Conservation (phyloP, 306 rosid genomes). For the Cyamopsis tetragonoloba region DNA sequence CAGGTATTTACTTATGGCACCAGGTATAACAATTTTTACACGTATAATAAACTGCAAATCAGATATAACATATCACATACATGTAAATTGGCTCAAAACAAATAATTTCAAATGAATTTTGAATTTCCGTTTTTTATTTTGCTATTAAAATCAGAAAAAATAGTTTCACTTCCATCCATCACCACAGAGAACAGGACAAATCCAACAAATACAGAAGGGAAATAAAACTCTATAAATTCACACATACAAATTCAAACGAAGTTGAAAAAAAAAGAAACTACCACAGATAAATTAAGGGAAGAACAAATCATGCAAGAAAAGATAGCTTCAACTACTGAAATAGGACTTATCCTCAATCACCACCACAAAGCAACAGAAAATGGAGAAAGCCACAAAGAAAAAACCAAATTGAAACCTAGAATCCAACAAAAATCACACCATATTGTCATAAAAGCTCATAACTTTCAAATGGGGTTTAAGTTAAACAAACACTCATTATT, state of each 20-base stretch:
- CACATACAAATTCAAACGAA: neutral
- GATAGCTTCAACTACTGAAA: neutral
- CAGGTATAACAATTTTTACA: neutral
- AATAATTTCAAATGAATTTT: neutral
- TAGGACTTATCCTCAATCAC: neutral
- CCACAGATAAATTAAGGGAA: neutral
- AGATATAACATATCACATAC: neutral
- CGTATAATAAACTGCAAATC: neutral
- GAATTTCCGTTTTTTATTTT: neutral
- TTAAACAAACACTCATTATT: neutral
- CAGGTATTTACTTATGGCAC: too few species aligned
- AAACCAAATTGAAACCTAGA: neutral
- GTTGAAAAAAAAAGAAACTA: neutral
- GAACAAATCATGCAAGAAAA: neutral
- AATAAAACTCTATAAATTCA: neutral
- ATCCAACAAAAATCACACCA: neutral
- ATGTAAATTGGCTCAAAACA: neutral
- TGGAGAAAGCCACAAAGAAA: neutral
- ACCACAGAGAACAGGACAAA: neutral
- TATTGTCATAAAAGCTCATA: neutral
- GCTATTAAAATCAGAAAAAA: neutral
- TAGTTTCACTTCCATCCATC: neutral
- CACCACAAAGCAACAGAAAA: neutral
- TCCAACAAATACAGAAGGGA: neutral
- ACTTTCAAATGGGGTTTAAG: conserved; percentile 10